These are phyloP conservation scores for Trametes pubescens DNA, from an alignment of 1,284 basidiomycete genomes.

Conservation along the genomic window DNA sequence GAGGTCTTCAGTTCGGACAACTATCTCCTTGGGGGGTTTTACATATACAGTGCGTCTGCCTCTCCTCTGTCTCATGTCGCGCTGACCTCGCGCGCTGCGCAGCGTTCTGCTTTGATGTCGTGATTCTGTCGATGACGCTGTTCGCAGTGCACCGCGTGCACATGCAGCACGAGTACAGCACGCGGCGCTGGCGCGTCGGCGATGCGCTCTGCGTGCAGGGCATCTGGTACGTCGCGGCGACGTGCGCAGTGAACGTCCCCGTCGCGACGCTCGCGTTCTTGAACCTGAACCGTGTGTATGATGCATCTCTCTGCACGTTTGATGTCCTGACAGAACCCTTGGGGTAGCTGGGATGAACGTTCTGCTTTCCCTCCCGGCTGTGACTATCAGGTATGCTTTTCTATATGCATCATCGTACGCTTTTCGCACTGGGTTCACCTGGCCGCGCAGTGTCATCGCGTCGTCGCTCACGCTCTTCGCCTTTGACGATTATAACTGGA, in stretches of 20 bases:
- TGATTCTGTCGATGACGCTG: conserved; percentile 25
- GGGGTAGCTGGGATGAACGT: conserved; percentile 24
- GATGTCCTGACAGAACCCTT: not conserved
- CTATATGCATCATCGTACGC: not conserved
- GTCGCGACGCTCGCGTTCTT: conserved; percentile 25
- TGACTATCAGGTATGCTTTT: conserved; percentile 18
- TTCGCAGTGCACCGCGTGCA: conserved; percentile 24
- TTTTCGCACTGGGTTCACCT: not conserved
- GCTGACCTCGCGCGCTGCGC: not conserved
- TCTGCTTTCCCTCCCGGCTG: conserved; percentile 24
- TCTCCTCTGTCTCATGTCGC: not conserved
- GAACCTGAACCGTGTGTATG: conserved; percentile 21
- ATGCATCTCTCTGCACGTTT: not conserved
- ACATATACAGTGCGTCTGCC: conserved; percentile 25
- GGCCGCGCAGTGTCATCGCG: conserved; percentile 20
- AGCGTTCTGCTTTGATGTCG: conserved; percentile 26
- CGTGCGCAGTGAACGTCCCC: conserved; percentile 24
- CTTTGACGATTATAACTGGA: conserved; percentile 13
- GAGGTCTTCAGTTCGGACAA: conserved; percentile 12
- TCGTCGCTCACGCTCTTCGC: conserved; percentile 24
- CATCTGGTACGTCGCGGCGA: conserved; percentile 27
- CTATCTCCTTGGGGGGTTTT: conserved; percentile 19
- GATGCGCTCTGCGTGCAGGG: conserved; percentile 27
- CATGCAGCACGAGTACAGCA: not conserved
- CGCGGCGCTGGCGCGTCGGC: conserved; percentile 19